Base-by-base conservation (phyloP, 176 grass and related monocot species). In the Oryza officinalis region DNA sequence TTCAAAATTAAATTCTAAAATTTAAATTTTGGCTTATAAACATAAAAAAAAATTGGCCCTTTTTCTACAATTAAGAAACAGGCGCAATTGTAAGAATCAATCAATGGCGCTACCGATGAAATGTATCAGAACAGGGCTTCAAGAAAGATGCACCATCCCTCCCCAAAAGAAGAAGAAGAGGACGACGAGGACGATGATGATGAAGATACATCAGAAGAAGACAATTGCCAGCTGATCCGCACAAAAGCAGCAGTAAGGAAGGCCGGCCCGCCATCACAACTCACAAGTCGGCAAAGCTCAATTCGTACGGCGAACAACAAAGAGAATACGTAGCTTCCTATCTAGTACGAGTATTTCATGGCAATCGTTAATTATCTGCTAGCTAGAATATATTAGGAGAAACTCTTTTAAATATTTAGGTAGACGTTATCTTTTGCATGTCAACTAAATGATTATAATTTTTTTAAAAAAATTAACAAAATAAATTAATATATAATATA, bases 151-250 rank as follows among this genome's bases (percentile, higher is more conserved):
- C 35, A 37, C 8, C 35, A 37, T 37, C 35, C 35, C 35, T 37
- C 35, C 35, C 35, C 6, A 8, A 35, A 35, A 35, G 33, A 37
- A 37, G 35, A 37, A 37, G 35, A 37, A 37, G 35, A 37, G 8
- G 35, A n/a, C n/a, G n/a, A n/a, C n/a, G n/a, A n/a, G n/a, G n/a
- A n/a, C n/a, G n/a, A n/a, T n/a, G n/a, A 37, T 8, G 35, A 37
- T 8, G 35, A 37, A 37, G 35, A 37, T 37, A 6, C 35, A 37
- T 65, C 59, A 74, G 71, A 83, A 68, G 31, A 67, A 40, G 63
- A 76, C 31, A 6, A 2, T 50, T 6, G 79, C 52, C 85, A 87
- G 86, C 79, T 77, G 86, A 87, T 13, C 37, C 72, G 72, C 79
- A 82, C 50, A 79, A 26, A 69, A 30, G 17, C 33, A 17, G 20